Evolutionary conservation across 176 grass and related monocot species (phyloP), one percentile per base, ranked within the genome.

Genomic region (Eremochloa ophiuroides): DNA sequence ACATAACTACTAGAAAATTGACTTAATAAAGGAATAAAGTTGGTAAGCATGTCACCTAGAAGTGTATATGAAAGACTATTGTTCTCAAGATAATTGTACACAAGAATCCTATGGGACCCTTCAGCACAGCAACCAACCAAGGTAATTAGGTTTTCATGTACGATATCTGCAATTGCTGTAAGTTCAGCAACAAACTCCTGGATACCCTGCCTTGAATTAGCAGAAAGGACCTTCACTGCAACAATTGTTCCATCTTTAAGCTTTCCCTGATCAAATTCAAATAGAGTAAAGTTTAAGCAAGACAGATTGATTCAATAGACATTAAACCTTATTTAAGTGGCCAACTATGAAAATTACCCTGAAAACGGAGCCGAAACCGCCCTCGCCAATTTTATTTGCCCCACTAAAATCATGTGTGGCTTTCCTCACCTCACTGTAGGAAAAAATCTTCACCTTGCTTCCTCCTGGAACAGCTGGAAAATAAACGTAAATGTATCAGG

Each of bases 41-140:
- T 78, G 47, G 74, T 55, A 40, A 85, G 37, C 61, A 71, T 62
- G 26, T 18, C 72, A 97, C 94, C 94, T 88, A 97, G 79, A 68
- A 97, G 79, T 71, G 85, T 90, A 71, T 82, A 73, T 83, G 85
- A 75, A 62, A 97, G 94, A 82, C 89, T 97, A 62, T 91, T 97
- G 70, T 94, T 94, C 70, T 94, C 91, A 77, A 94, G 82, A 75
- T 94, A 97, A 48, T 93, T 88, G 83, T 94, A 97, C 35, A 97
- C 89, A 81, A 97, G 89, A 28, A 97, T 94, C 75, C 91, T 87
- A 31, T 94, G 77, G 53, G 75, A 43, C 65, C 79, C 91, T 87
- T 97, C 91, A 47, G 75, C 94, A 59, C 94, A 97, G 62, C 89
- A 97, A 59, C 94, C 94, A 25, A 87, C 64, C 66, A 97, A 58